phyloP scores from a whole-genome alignment of 2,329 filamentous ascomycete genomes.

The Monosporascus sp. region DNA sequence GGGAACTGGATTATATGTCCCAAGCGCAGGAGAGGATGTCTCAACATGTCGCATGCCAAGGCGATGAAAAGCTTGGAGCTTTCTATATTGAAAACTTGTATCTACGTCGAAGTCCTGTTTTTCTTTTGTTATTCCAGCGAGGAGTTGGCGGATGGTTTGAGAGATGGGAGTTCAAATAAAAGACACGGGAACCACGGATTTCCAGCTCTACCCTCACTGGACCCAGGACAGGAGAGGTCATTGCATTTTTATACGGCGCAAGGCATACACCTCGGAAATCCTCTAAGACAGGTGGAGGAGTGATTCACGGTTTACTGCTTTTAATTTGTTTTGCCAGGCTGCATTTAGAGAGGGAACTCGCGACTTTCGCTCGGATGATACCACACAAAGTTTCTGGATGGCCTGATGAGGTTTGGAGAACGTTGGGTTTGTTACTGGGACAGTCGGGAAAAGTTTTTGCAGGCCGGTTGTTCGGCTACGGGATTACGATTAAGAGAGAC shows the following conservation, averaged over 20 bases:
- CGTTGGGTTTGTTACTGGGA: constrained; percentile 14
- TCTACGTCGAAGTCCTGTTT: constrained; percentile 19
- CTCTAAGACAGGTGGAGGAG: constrained; percentile 9
- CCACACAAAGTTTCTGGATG: constrained; percentile 19
- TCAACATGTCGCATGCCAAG: not conserved
- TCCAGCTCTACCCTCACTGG: constrained; percentile 10
- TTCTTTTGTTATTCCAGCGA: constrained; percentile 26
- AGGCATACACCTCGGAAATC: constrained; percentile 19
- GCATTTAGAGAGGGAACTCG: constrained; percentile 17
- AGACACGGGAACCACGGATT: constrained; percentile 15
- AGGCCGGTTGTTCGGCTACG: constrained; percentile 13
- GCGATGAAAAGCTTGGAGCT: constrained; percentile 16
- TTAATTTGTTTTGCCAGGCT: constrained; percentile 18
- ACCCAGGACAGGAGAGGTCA: constrained; percentile 14
- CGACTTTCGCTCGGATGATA: constrained; percentile 31
- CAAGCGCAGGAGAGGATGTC: not conserved
- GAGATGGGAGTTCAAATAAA: constrained; percentile 18
- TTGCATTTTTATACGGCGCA: constrained; percentile 27
- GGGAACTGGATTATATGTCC: not conserved
- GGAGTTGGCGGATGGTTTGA: constrained; percentile 27
- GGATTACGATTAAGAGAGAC: constrained; percentile 20
- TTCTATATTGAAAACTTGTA: constrained; percentile 17
- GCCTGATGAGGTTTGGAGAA: constrained; percentile 9
- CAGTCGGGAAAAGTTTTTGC: constrained; percentile 12
- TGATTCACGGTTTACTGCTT: constrained; percentile 12